A percentile compares a stretch with the other conserved stretches of the same genome.
phyloP scores from a whole-genome alignment of 208 protist genomes.

The Strigomonas galati region DNA sequence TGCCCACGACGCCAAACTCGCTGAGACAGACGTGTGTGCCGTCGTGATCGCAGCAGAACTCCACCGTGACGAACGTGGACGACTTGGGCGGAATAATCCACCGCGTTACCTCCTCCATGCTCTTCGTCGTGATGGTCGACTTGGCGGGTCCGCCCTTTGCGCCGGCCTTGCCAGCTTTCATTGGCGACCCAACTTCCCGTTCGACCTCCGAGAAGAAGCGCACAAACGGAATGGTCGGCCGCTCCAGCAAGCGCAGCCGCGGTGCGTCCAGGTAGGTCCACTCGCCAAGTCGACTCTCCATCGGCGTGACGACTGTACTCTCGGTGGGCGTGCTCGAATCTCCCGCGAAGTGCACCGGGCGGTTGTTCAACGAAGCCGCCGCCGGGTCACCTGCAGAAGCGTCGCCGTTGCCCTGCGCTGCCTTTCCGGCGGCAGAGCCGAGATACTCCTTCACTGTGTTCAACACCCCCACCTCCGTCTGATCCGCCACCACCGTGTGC shows the following conservation, averaged over 20 bases:
- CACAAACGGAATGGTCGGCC: slow-evolving; percentile 29
- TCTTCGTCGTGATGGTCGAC: slow-evolving; percentile 22
- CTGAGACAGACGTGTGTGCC: slow-evolving; percentile 38
- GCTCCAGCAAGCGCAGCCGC: slow-evolving; percentile 8
- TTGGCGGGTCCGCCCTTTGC: slow-evolving; percentile 36
- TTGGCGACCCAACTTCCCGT: slow-evolving; percentile 37
- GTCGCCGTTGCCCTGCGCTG: background rate
- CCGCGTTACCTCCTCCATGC: slow-evolving; percentile 67
- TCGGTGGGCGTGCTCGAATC: too few relatives aligned
- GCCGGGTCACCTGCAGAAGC: background rate
- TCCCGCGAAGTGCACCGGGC: slow-evolving; percentile 3
- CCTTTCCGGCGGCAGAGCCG: background rate
- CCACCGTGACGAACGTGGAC: slow-evolving; percentile 57
- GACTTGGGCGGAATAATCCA: slow-evolving; percentile 80
- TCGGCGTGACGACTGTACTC: too few relatives aligned
- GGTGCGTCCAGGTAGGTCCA: slow-evolving; percentile 35
- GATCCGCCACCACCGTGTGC: background rate
- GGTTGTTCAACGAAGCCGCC: background rate
- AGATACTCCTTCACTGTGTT: background rate
- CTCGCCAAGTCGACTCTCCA: slow-evolving; percentile 14
- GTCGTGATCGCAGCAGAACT: slow-evolving; percentile 75
- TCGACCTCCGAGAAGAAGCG: slow-evolving; percentile 73
- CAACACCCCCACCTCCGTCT: background rate
- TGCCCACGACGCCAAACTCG: slow-evolving; percentile 78
- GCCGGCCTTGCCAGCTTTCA: slow-evolving; percentile 6